Evolutionary conservation across 2,329 filamentous ascomycete species (phyloP), one percentile per base, ranked within the genome.

Genomic region (Massarina eburnea): DNA sequence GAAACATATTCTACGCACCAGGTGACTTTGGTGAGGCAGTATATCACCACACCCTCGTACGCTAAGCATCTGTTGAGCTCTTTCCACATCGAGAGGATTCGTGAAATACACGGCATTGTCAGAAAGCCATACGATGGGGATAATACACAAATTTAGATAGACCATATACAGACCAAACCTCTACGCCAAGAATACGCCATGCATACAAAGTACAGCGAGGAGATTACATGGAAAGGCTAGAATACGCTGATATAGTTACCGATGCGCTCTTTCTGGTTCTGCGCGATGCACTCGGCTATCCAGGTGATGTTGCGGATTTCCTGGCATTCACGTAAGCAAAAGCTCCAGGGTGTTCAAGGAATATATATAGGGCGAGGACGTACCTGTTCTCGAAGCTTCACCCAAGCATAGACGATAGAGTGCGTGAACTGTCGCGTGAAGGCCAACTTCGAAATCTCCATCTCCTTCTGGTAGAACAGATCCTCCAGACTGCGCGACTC

Each of bases 301-400:
- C 94, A 99, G 41, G 94, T 97, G 66, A 99, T 96, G 74, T 99
- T 99, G 57, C 94, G 88, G 63, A 97, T 96, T 87, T 99, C 94
- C 91, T 97, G 52, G 43, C 12, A 27, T 15, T 32, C 6, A 17
- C 20, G 62, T 61, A 42, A 64, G 54, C 47, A 18, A 10, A 21
- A n/a, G 40, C 24, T 14, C n/a, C n/a, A n/a, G n/a, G n/a, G 36
- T n/a, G 26, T 20, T 32, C 10, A 26, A 39, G 39, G 8, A 38
- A 17, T 10, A n/a, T n/a, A n/a, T n/a, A n/a, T 24, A 4, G 15
- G 35, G 43, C 19, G 20, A 5, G 9, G 29, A 70, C 85, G 70
- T 74, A 96, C 92, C 84, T 99, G 94, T 74, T 99, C 94, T 71
- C 91, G 84, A 64, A 99, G 76, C 78, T 95, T 96, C 48, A 99